phyloP scores from a whole-genome alignment of 2,329 filamentous ascomycete genomes.

The Penicillium sp. region DNA sequence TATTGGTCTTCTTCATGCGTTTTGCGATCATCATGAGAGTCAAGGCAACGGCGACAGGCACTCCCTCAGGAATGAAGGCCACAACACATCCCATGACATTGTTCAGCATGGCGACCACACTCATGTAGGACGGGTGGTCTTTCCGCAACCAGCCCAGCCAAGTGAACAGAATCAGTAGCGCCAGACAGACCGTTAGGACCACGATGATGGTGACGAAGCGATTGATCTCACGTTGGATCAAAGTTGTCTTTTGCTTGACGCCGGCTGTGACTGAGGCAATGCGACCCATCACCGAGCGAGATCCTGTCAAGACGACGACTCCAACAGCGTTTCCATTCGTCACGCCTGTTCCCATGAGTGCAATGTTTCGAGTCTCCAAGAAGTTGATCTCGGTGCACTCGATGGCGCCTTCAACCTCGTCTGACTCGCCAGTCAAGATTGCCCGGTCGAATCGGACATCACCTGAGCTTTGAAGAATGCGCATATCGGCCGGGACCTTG shows the following conservation, averaged over 20 bases:
- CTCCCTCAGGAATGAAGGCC: conserved; percentile 76
- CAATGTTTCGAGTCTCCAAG: conserved; percentile 75
- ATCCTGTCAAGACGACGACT: conserved; percentile 71
- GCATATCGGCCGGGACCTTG: conserved; percentile 74
- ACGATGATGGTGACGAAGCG: conserved; percentile 73
- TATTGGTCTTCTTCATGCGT: conserved; percentile 73
- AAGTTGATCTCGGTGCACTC: conserved; percentile 71
- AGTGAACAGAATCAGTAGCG: conserved; percentile 50
- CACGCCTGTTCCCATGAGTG: conserved; percentile 75
- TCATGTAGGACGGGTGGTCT: conserved; percentile 69
- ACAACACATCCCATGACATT: conserved; percentile 72
- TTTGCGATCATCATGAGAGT: conserved; percentile 75
- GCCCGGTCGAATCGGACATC: conserved; percentile 74
- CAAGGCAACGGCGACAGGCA: conserved; percentile 69
- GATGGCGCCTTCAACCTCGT: conserved; percentile 64
- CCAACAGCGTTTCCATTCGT: conserved; percentile 69
- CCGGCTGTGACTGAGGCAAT: conserved; percentile 73
- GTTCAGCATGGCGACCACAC: conserved; percentile 70
- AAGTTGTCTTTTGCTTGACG: conserved; percentile 68
- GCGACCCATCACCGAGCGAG: conserved; percentile 72
- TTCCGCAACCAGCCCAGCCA: conserved; percentile 69
- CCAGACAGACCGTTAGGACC: conserved; percentile 66
- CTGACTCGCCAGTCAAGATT: conserved; percentile 72
- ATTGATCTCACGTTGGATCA: conserved; percentile 71
- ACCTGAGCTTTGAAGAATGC: conserved; percentile 68